These are phyloP conservation scores for Scheffersomyces insectosa DNA, from an alignment of 1,139 yeast genomes.

Conservation along the genomic window DNA sequence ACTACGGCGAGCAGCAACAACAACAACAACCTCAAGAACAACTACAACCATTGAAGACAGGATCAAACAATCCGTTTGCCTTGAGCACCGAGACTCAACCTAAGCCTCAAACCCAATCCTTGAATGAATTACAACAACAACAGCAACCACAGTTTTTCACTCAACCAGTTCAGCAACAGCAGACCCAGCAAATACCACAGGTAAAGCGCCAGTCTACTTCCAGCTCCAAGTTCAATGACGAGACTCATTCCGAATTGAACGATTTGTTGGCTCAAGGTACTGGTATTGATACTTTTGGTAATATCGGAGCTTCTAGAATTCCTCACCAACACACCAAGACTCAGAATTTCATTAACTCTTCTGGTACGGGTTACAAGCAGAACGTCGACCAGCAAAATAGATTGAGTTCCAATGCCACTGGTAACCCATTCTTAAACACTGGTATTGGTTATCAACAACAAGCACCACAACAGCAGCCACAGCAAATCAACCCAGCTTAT, in stretches of 20 bases:
- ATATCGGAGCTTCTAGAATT: constrained; percentile 83
- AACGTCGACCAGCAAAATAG: constrained; percentile 37
- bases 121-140: constrained; percentile 26
- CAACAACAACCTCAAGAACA: constrained; percentile 42
- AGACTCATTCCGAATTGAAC: constrained; percentile 68
- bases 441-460: constrained; percentile 75
- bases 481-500: constrained; percentile 44
- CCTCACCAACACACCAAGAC: constrained; percentile 93
- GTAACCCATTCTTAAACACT: constrained; percentile 74
- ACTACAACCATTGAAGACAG: constrained; percentile 67
- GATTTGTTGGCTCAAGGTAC: constrained; percentile 81
- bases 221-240: constrained; percentile 49
- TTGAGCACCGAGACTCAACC: constrained; percentile 29
- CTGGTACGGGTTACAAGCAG: constrained; percentile 79
- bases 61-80: constrained; percentile 91
- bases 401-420: constrained; percentile 46
- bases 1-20: constrained; percentile 22
- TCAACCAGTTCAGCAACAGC: constrained; percentile 21
- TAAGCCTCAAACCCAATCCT: constrained; percentile 17
- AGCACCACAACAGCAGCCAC: constrained; percentile 26
- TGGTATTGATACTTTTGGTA: constrained; percentile 94
- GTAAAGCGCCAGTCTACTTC: constrained; percentile 34
- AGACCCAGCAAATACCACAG: constrained; percentile 18
- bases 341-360: constrained; percentile 77
- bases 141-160: constrained; percentile 17